Base-by-base conservation (phyloP, 768 basidiomycete genomes). In the Gloeostereum incarnatum region DNA sequence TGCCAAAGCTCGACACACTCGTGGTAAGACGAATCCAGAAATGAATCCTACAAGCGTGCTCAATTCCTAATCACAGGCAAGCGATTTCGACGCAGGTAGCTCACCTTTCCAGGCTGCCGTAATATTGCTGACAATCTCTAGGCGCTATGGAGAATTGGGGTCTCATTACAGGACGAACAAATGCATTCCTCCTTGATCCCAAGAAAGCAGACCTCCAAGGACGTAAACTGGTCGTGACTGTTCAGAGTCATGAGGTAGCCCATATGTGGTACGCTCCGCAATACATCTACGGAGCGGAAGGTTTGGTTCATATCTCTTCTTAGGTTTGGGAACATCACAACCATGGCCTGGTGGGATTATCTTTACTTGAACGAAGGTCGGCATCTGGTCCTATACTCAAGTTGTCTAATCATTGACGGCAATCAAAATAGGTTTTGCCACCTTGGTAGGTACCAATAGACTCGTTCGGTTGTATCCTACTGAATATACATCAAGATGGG, bases 1-100 rank as follows among this genome's bases (percentile, higher is more conserved):
- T 87, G 21, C 79, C 82, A 6, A 87, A 87, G 61, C 65, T 87
- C 38, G 84, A 87, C 49, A 81, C 81, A 2, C 61, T 87, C 5
- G 78, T 81, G 39, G 68, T 65, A 44, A 36, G 62, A 41, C n/a
- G 13, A 14, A 21, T 31, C 33, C 14, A 11, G 4, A 35, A n/a
- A 35, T 30, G 26, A 24, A 24, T n/a, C 7, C 50, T 10, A 22
- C 13, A 32, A 20, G 6, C 11, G 27, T 17, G 22, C 22, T 33
- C 10, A 39, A 27, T 14, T 35, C 21, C 16, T 43, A 16, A 14
- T 21, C 17, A 7, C 14, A 60, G 56, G 81, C 70, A 2, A 65
- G 65, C 33, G 81, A 84, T 47, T 85, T 84, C 42, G 81, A 83
- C 46, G 69, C 73, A 2, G 80, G 73, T 50, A 60, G 54, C 47